phyloP scores from a whole-genome alignment of 2,329 filamentous ascomycete genomes.

The Diplodia corticola region DNA sequence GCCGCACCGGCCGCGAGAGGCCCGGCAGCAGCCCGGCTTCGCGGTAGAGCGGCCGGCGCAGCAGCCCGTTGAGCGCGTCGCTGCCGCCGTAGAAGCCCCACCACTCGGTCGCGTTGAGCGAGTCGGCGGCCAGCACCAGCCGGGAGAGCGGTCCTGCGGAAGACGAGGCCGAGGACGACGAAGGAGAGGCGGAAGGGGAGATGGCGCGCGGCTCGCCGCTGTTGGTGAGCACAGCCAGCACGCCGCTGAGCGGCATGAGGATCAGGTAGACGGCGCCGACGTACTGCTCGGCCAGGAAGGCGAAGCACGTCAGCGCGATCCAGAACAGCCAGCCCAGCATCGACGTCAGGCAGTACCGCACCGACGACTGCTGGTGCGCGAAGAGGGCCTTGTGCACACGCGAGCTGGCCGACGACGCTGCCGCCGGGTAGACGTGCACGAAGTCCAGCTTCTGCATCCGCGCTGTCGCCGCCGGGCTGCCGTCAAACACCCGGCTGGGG shows the following conservation, averaged over 20 bases:
- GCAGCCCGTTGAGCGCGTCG: not conserved
- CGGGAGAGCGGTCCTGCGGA: not conserved
- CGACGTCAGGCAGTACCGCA: not conserved
- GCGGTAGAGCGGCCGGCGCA: not conserved
- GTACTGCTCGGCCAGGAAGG: not conserved
- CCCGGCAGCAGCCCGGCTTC: not conserved
- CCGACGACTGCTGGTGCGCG: not conserved
- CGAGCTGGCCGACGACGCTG: not conserved
- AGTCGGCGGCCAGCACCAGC: not conserved
- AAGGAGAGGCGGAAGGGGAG: not conserved
- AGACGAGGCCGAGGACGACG: not conserved
- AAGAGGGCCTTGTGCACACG: not conserved
- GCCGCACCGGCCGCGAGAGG: not conserved
- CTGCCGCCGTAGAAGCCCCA: conserved; percentile 12
- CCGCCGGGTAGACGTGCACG: not conserved
- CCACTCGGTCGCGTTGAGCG: conserved; percentile 1
- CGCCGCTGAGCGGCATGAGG: conserved; percentile 10
- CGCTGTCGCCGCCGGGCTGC: not conserved
- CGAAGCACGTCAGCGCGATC: not conserved
- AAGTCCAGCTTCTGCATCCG: conserved; percentile 6
- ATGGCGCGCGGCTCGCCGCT: not conserved
- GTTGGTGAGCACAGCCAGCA: not conserved
- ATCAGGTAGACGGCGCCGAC: not conserved
- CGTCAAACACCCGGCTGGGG: not conserved
- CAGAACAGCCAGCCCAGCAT: conserved; percentile 2